Base-by-base conservation (phyloP, 148 eudicot genomes). In the Vaccinium macrocarpon region DNA sequence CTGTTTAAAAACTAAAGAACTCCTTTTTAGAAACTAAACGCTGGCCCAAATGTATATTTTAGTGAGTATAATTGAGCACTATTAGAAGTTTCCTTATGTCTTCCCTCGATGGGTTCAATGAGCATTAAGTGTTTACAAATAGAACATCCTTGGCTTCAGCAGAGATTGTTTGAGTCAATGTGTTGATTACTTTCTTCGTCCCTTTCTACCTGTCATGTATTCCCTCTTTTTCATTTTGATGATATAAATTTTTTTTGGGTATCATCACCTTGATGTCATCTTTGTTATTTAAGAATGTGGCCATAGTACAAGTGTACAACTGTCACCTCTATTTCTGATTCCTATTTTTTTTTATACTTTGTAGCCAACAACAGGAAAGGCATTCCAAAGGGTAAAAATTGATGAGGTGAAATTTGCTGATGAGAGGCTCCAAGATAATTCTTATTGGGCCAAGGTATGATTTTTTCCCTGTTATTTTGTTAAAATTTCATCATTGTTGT, bases 401-500 rank as follows among this genome's bases (percentile, higher is more conserved):
- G 98, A 96, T 15, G 91, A 93, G 68, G 97, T 96, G 56, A 87
- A 90, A 75, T 94, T 92, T 82, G 94, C 88, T 71, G 95, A 94
- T 76, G 94, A 93, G 79, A 90, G 91, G 88, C 95, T 96, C 80
- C 91, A 91, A 88, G 93, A 96, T 88, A 96, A 96, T 89, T 94
- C 99, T 23, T 96, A 96, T 85, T 96, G 99, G 99, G 98, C 98
- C 32, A 94, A 96, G 98, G 99, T 96, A 21, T 81, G 83, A 70
- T 80, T 49, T 59, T 82, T 80, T 72, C 80, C 79, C 81, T 78
- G 51, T 53, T 23, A 8, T 23, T 78, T 25, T 70, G 48, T 14
- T 21, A 5, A 14, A 66, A 3, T 16, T 3, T 59, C 4, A 53
- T 57, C 35, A 13, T 13, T 25, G 57, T 49, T 16, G 2, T 85